phyloP scores from a whole-genome alignment of 345 rosid species.

The Heritiera littoralis region DNA sequence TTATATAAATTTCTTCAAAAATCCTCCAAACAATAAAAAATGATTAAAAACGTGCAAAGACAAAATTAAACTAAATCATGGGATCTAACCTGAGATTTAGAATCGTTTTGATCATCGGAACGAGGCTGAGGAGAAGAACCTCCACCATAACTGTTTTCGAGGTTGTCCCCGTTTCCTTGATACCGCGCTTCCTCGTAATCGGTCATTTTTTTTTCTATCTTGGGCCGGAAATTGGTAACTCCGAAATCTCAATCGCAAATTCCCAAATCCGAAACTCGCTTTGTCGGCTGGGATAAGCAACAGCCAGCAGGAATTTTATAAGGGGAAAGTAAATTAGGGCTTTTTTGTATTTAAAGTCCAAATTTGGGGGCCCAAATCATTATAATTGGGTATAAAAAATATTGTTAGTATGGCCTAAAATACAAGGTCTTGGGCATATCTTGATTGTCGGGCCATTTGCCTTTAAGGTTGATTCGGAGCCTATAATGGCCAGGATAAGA shows the following conservation, averaged over 20 bases:
- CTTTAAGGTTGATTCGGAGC: too few relatives aligned
- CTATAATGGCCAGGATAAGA: too few relatives aligned
- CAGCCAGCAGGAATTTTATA: background rate
- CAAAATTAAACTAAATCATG: too few relatives aligned
- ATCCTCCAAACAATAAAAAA: background rate
- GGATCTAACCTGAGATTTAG: background rate
- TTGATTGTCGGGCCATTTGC: too few relatives aligned
- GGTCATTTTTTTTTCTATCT: conserved; percentile 14
- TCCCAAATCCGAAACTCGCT: background rate
- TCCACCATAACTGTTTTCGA: conserved; percentile 9
- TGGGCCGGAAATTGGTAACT: background rate
- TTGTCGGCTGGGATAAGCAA: background rate
- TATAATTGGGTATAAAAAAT: too few relatives aligned
- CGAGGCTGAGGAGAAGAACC: conserved; percentile 26
- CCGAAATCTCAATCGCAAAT: background rate
- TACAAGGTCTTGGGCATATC: too few relatives aligned
- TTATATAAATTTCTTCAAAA: background rate
- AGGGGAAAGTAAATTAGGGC: background rate
- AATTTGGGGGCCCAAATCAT: too few relatives aligned
- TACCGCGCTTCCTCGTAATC: conserved; percentile 16
- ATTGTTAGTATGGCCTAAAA: too few relatives aligned
- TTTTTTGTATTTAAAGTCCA: too few relatives aligned
- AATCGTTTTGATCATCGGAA: conserved; percentile 16
- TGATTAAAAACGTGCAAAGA: background rate
- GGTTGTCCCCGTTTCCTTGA: conserved; percentile 15